Percentiles rank a stretch among this genome's conserved stretches.
Evolutionary conservation across 257 asterid genomes (phyloP).

Genomic region (Plantago major): DNA sequence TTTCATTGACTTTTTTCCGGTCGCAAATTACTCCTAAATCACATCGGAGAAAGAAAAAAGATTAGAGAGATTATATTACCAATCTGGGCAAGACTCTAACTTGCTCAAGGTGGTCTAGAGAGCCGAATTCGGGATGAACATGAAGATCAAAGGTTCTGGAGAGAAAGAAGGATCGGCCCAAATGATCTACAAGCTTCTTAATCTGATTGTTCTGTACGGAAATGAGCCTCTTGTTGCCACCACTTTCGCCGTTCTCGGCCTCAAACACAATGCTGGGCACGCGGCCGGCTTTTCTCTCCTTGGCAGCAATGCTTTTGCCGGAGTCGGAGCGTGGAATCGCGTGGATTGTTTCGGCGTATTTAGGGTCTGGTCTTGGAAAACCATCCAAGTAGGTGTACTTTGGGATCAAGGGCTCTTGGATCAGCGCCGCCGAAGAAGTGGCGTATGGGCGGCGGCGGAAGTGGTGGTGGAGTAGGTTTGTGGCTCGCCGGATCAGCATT

Average conservation of each 20-base stretch:
- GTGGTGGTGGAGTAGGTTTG: slow-evolving; percentile 34
- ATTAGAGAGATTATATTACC: slow-evolving; percentile 27
- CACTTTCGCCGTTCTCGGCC: slow-evolving; percentile 91
- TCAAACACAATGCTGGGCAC: slow-evolving; percentile 90
- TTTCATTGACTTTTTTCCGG: too few species aligned
- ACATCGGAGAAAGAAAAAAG: neutral
- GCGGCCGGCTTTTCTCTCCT: slow-evolving; percentile 68
- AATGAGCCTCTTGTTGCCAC: slow-evolving; percentile 89
- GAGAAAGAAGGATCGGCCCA: slow-evolving; percentile 69
- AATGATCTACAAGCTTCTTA: slow-evolving; percentile 76
- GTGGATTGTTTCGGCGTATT: slow-evolving; percentile 62
- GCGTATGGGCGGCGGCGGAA: slow-evolving; percentile 22
- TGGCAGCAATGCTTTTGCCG: slow-evolving; percentile 64
- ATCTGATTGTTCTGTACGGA: slow-evolving; percentile 82
- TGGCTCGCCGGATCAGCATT: slow-evolving; percentile 79
- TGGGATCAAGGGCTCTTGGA: slow-evolving; percentile 30
- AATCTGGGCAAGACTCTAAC: slow-evolving; percentile 82
- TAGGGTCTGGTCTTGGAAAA: slow-evolving; percentile 75
- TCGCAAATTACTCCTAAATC: neutral
- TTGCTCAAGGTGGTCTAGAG: slow-evolving; percentile 63
- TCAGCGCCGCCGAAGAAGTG: slow-evolving; percentile 44
- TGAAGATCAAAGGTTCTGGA: slow-evolving; percentile 75
- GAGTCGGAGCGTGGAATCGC: slow-evolving; percentile 67
- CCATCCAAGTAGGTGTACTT: slow-evolving; percentile 52
- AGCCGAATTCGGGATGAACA: slow-evolving; percentile 53